Conservation (phyloP, 257 asterid species). For the Scutellaria baicalensis region DNA sequence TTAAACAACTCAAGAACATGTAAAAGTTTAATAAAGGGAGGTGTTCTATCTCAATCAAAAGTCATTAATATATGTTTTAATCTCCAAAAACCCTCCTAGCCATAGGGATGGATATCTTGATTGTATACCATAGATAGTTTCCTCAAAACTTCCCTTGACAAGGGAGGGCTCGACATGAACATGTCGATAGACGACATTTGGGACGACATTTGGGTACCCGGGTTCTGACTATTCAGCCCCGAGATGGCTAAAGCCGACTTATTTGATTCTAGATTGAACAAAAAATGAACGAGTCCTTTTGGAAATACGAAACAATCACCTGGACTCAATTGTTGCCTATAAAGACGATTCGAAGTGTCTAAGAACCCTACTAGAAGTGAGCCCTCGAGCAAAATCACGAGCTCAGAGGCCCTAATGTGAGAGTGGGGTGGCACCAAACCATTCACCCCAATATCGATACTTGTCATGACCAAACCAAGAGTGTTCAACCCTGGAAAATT, state of each 20-base stretch:
- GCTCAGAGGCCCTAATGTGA: slow-evolving; percentile 48
- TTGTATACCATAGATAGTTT: slow-evolving; percentile 17
- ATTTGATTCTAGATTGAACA: slow-evolving; percentile 21
- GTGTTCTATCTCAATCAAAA: slow-evolving; percentile 3
- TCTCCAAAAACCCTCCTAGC: slow-evolving; percentile 26
- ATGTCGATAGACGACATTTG: background rate
- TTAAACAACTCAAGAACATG: background rate
- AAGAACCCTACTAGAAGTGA: slow-evolving; percentile 36
- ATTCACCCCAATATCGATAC: slow-evolving; percentile 31
- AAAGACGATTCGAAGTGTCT: slow-evolving; percentile 22
- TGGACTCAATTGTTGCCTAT: slow-evolving; percentile 22
- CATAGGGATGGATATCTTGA: slow-evolving; percentile 13
- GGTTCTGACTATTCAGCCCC: slow-evolving; percentile 48
- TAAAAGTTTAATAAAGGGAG: background rate
- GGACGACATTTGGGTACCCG: slow-evolving; percentile 32
- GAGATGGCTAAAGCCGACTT: slow-evolving; percentile 17
- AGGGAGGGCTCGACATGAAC: background rate
- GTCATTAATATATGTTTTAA: background rate
- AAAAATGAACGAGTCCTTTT: slow-evolving; percentile 32
- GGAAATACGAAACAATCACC: slow-evolving; percentile 42
- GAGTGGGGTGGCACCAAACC: slow-evolving; percentile 40
- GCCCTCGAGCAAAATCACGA: slow-evolving; percentile 35
- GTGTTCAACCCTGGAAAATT: slow-evolving; percentile 35
- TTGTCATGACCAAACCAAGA: slow-evolving; percentile 37
- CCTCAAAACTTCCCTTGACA: slow-evolving; percentile 26